Percentiles rank a stretch among this genome's conserved stretches.
These are phyloP conservation scores for Thecamonas trahens DNA, from an alignment of 78 protist species.

Conservation along the genomic window DNA sequence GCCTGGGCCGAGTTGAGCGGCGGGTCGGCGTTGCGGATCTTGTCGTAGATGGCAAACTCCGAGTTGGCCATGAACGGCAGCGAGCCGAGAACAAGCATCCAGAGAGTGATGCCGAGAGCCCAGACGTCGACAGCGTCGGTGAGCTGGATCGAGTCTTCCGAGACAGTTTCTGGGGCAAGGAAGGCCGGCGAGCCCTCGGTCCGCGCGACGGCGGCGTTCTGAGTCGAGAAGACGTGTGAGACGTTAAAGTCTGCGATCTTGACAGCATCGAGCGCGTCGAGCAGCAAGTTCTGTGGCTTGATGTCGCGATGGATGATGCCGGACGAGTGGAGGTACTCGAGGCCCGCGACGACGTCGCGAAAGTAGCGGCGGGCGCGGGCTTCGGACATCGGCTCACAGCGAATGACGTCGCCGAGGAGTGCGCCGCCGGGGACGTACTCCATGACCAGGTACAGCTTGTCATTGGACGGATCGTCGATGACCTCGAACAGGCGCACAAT, in stretches of 20 bases:
- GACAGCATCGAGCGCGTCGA: background rate
- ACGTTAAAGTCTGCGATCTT: constrained; percentile 28
- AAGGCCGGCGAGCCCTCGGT: constrained; percentile 31
- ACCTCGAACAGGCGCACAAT: constrained; percentile 64
- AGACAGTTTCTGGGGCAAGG: constrained; percentile 12
- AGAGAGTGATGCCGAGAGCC: constrained; percentile 61
- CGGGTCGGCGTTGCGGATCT: background rate
- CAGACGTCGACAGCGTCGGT: constrained; percentile 33
- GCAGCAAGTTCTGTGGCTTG: constrained; percentile 29
- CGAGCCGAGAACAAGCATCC: constrained; percentile 8
- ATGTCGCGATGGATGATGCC: constrained; percentile 37
- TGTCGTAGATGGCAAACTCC: background rate
- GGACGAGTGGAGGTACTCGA: too few relatives aligned
- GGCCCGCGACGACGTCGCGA: too few relatives aligned
- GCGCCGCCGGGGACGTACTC: too few relatives aligned
- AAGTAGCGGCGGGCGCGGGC: too few relatives aligned
- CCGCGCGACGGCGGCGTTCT: background rate
- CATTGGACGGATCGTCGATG: constrained; percentile 59
- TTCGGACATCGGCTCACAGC: too few relatives aligned
- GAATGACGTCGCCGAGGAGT: too few relatives aligned
- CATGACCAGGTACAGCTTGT: constrained; percentile 50
- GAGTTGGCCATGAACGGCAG: constrained; percentile 30
- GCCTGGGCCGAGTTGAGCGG: background rate
- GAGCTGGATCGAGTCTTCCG: background rate
- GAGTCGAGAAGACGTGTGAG: background rate